These are phyloP conservation scores for Endogone sp. DNA, from an alignment of 192 early-diverging fungal genomes.

Conservation along the genomic window DNA sequence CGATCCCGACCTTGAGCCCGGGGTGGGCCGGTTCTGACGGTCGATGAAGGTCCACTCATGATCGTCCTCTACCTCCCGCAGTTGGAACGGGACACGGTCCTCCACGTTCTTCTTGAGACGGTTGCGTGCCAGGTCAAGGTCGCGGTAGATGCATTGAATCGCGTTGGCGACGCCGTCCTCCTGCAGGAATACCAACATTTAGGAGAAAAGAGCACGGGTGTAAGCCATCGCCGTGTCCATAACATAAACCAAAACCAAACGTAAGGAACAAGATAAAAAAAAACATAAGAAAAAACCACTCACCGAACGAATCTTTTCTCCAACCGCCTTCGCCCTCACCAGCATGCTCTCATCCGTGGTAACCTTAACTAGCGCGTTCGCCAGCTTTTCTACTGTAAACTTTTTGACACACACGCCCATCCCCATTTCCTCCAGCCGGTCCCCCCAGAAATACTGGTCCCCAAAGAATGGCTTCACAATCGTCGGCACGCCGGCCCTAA, in stretches of 20 bases:
- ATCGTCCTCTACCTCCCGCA: neutral
- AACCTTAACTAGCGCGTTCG: conserved; percentile 39
- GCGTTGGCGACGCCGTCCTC: conserved; percentile 61
- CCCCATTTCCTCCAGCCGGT: conserved; percentile 59
- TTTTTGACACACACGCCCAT: conserved; percentile 57
- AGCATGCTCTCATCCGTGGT: conserved; percentile 56
- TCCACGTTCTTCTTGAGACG: neutral
- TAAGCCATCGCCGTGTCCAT: no score
- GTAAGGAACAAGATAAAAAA: no score
- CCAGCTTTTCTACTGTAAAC: conserved; percentile 46
- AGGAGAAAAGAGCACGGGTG: no score
- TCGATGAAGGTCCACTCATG: no score
- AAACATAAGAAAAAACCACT: neutral
- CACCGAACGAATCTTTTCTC: conserved; percentile 45
- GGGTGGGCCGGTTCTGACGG: no score
- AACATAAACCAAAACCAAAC: no score
- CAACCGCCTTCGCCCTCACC: conserved; percentile 39
- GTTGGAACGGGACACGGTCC: neutral
- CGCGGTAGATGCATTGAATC: conserved; percentile 57
- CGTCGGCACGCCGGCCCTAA: conserved; percentile 70
- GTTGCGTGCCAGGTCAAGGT: conserved; percentile 43
- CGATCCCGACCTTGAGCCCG: no score
- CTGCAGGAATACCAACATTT: neutral
- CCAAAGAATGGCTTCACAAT: conserved; percentile 71
- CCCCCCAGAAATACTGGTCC: conserved; percentile 71